Evolutionary conservation across 1,139 yeast species (phyloP), one percentile per base, ranked within the genome.

Genomic region (Lodderomyces elongisporus): DNA sequence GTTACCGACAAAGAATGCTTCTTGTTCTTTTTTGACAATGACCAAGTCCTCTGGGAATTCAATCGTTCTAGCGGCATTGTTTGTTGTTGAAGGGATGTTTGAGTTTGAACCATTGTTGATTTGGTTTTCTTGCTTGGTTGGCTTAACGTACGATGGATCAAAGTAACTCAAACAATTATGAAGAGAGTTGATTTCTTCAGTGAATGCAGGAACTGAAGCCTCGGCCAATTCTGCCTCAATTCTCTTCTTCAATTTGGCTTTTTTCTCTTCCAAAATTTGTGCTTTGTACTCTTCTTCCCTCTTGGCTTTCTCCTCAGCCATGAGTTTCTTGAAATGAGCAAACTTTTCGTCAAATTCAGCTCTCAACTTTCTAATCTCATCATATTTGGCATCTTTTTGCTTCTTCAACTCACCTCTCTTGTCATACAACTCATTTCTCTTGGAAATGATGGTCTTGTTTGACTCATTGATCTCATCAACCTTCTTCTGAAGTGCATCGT

Each of bases 171-270:
- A 70, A 53, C 87, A 70, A 43, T 70, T 66, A 60, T 85, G 87
- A 52, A 91, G 85, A 41, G 81, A 68, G 48, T 69, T 71, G 49
- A 85, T 79, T 62, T 87, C 91, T 31, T 64, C 64, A 41, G 81
- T 77, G 65, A 84, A 89, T 25, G 96, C 97, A 28, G 97, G 96
- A 49, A 71, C 68, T 23, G 89, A 83, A 36, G 88, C 88, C 42
- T 73, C 76, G 37, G 72, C 66, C 58, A 79, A 69, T 51, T 74
- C 73, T 44, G 70, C 66, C 51, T 84, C 87, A 45, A 91, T 79
- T 53, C 73, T 70, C 43, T 77, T 77, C 59, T 77, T 70, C 48
- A 73, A 72, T 55, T 71, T 79, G 39, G 72, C 70, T 53, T 73
- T 71, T 58, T 78, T 81, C 56, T 80, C 77, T 46, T 74, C 62